These are phyloP conservation scores for Russula foetens DNA, from an alignment of 768 basidiomycete genomes.

Conservation along the genomic window DNA sequence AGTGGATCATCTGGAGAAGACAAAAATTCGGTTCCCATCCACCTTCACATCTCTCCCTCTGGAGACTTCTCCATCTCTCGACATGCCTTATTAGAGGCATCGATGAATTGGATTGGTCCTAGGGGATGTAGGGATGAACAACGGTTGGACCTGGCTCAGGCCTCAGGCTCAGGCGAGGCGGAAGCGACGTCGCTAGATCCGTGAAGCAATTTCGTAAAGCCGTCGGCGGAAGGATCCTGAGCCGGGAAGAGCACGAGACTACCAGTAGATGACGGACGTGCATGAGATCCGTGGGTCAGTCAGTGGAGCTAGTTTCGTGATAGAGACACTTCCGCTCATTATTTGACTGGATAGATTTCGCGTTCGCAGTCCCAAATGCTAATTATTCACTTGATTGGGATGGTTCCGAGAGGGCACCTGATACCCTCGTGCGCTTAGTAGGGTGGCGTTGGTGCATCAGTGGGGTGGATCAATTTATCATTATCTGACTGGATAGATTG, in stretches of 20 bases:
- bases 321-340: neutral
- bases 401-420: slow-evolving; percentile 41
- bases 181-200: neutral
- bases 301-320: neutral
- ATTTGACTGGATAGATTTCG: slow-evolving; percentile 86
- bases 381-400: slow-evolving; percentile 55
- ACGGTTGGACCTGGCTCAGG: neutral
- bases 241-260: slow-evolving; percentile 1
- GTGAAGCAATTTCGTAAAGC: neutral
- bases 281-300: neutral
- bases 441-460: slow-evolving; percentile 61
- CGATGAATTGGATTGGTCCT: neutral
- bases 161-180: neutral
- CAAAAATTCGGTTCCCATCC: slow-evolving; percentile 20
- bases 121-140: neutral
- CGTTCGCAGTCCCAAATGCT: slow-evolving; percentile 71
- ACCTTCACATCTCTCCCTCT: slow-evolving; percentile 24
- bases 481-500: slow-evolving; percentile 81
- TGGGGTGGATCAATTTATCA: slow-evolving; percentile 61
- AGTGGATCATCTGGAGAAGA: slow-evolving; percentile 11
- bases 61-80: slow-evolving; percentile 39
- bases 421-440: slow-evolving; percentile 55
- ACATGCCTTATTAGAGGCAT: slow-evolving; percentile 42
- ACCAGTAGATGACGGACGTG: neutral
- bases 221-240: neutral